A percentile compares a stretch with the other conserved stretches of the same genome.
Conservation (phyloP, 1,284 basidiomycete genomes). For the Pholiota adiposa region DNA sequence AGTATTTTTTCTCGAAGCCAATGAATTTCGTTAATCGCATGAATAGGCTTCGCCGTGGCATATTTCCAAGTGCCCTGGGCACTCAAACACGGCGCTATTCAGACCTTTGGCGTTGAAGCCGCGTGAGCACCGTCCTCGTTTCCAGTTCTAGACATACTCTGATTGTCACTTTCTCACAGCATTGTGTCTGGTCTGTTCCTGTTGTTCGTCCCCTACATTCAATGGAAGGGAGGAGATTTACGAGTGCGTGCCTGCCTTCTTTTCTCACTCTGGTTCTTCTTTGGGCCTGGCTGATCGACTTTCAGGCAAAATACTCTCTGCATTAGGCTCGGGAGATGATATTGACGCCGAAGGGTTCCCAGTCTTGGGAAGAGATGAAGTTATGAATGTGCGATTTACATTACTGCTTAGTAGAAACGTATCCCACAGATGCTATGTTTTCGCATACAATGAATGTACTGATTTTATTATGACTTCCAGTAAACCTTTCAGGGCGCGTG, state of each 20-base stretch:
- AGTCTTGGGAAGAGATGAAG: not conserved
- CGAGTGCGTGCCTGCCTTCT: conserved; percentile 37
- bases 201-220: conserved; percentile 54
- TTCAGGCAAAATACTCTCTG: conserved; percentile 19
- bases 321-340: conserved; percentile 11
- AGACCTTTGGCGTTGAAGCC: conserved; percentile 57
- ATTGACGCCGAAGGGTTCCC: not conserved
- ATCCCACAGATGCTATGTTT: not conserved
- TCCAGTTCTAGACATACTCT: not conserved
- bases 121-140: conserved; percentile 35
- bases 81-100: conserved; percentile 50
- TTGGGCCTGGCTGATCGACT: not conserved
- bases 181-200: conserved; percentile 56
- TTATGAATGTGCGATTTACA: not conserved
- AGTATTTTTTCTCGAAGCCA: not conserved
- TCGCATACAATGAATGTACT: not conserved
- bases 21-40: not conserved
- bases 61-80: conserved; percentile 66
- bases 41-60: conserved; percentile 43
- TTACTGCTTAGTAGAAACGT: not conserved
- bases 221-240: conserved; percentile 50
- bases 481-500: too few relatives aligned
- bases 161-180: conserved; percentile 23
- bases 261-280: not conserved
- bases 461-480: not conserved